A percentile compares a stretch with the other conserved stretches of the same genome.
Evolutionary conservation across 192 early-diverging fungal genomes (phyloP).

Genomic region (Dispira parvispora): DNA sequence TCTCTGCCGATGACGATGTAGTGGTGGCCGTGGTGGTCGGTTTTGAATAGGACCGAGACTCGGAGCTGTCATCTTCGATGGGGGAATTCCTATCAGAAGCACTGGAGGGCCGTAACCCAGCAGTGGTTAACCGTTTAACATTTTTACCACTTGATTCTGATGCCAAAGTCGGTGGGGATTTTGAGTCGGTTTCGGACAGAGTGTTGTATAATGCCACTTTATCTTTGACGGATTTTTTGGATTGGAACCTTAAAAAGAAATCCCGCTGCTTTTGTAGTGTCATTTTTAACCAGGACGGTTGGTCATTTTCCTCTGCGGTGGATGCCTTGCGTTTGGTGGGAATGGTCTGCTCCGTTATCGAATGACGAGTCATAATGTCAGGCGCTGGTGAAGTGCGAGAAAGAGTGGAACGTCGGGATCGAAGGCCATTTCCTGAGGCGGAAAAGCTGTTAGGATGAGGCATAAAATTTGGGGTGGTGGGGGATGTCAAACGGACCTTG

Average conservation of each 20-base stretch:
- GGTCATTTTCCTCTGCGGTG: background rate
- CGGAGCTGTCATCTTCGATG: background rate
- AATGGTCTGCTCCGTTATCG: background rate
- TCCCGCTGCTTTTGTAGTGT: background rate
- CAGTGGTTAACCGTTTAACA: background rate
- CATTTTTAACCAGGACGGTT: background rate
- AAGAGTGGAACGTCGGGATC: too few species aligned
- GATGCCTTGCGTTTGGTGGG: background rate
- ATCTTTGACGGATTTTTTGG: slow-evolving; percentile 4
- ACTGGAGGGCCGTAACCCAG: background rate
- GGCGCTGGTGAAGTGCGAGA: background rate
- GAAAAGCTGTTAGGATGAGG: background rate
- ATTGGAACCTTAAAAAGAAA: slow-evolving; percentile 1
- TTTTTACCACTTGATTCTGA: background rate
- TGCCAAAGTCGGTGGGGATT: background rate
- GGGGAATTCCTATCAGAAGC: background rate
- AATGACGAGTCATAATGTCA: too few species aligned
- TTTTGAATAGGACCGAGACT: background rate
- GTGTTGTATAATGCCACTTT: slow-evolving; percentile 8
- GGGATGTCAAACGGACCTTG: background rate
- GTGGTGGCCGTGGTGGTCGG: background rate
- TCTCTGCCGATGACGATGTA: background rate
- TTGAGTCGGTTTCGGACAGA: background rate
- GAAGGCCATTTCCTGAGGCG: background rate
- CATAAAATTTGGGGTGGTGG: background rate